A percentile compares a stretch with the other conserved stretches of the same genome.
Conservation (phyloP, 768 basidiomycete species). For the Polyporus arcularius region DNA sequence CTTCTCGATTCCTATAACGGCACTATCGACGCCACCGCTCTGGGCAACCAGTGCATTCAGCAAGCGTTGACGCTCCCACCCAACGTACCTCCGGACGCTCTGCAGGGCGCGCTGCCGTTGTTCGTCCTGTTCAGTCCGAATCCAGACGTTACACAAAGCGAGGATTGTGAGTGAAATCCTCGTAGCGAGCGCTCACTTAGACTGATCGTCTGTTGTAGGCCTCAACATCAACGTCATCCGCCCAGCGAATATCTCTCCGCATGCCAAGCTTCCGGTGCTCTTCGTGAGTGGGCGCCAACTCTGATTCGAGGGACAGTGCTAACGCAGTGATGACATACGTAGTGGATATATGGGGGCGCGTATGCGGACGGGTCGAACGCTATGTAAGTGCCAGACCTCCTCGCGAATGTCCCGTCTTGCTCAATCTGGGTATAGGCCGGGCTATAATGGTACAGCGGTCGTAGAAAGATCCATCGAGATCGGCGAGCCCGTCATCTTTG, state of each 20-base stretch:
- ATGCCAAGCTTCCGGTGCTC: conserved; percentile 18
- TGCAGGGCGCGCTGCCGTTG: not conserved
- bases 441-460: not conserved
- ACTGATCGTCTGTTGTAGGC: not conserved
- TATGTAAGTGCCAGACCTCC: not conserved
- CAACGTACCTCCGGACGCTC: not conserved
- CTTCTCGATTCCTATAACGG: conserved; percentile 5
- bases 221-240: conserved; percentile 20
- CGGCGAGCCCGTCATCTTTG: conserved; percentile 47
- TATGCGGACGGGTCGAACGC: not conserved
- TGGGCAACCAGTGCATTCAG: conserved; percentile 17
- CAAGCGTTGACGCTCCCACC: not conserved
- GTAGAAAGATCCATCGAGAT: conserved; percentile 40
- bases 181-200: not conserved
- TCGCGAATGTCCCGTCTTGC: not conserved
- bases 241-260: not conserved
- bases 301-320: too few relatives aligned
- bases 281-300: conserved; percentile 10
- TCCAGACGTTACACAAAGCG: not conserved
- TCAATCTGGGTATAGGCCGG: not conserved
- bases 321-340: not conserved
- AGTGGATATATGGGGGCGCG: conserved; percentile 1
- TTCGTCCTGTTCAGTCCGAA: not conserved
- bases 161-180: conserved; percentile 1
- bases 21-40: conserved; percentile 9